Conservation (phyloP, 2,329 filamentous ascomycete genomes). For the Samsoniella hepiali region DNA sequence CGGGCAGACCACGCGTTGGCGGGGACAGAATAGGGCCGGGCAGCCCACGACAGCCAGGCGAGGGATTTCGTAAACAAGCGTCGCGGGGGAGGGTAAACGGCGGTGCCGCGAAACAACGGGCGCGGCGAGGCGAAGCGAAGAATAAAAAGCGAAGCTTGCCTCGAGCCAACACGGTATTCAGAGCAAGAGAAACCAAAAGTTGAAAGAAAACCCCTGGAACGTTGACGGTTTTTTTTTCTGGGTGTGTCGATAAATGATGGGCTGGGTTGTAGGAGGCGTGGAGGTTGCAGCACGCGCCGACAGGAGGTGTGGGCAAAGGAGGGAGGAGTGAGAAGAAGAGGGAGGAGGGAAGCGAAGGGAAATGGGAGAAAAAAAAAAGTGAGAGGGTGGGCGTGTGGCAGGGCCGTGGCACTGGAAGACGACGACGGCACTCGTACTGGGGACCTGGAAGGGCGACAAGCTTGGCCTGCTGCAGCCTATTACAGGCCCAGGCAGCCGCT, state of each 20-base stretch:
- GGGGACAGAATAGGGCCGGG: conserved; percentile 9
- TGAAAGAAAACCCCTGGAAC: conserved; percentile 6
- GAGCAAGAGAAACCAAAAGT: not conserved
- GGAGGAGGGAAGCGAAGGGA: conserved; percentile 22
- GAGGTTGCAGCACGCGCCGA: conserved; percentile 16
- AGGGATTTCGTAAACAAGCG: conserved; percentile 12
- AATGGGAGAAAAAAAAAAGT: not conserved
- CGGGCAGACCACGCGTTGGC: conserved; percentile 10
- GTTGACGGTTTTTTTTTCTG: conserved; percentile 10
- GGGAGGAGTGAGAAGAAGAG: conserved; percentile 35
- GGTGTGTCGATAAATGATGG: conserved; percentile 20
- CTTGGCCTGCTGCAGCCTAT: not conserved
- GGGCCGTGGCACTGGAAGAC: too few species aligned
- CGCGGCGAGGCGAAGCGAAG: not conserved
- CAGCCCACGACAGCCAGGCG: conserved; percentile 8
- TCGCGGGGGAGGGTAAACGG: not conserved
- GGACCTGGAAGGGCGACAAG: not conserved
- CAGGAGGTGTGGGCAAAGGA: conserved; percentile 22
- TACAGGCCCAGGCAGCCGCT: not conserved
- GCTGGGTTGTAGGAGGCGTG: conserved; percentile 16
- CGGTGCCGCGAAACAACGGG: not conserved
- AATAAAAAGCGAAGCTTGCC: not conserved
- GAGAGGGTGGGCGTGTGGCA: not conserved
- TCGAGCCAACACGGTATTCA: conserved; percentile 3
- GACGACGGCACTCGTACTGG: not conserved